Percentiles rank a stretch among this genome's conserved stretches.
phyloP scores from a whole-genome alignment of 1,284 basidiomycete genomes.

The Porodaedalea pini region DNA sequence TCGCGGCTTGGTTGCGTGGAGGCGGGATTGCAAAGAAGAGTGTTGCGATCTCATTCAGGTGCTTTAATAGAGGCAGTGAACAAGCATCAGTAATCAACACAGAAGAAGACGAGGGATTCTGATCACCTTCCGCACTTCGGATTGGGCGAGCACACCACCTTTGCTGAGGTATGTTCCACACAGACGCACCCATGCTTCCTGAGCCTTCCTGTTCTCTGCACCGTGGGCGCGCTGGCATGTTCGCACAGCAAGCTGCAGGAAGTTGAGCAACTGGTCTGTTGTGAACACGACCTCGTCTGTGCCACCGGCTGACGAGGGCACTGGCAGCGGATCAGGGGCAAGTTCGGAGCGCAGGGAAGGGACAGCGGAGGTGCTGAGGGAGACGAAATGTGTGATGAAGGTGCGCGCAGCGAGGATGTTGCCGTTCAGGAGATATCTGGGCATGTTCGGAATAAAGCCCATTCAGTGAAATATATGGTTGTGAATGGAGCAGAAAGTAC shows the following conservation, averaged over 20 bases:
- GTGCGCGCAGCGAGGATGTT: slow-evolving; percentile 83
- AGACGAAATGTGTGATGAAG: slow-evolving; percentile 76
- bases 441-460: not conserved
- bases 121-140: slow-evolving; percentile 73
- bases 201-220: slow-evolving; percentile 65
- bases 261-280: slow-evolving; percentile 74
- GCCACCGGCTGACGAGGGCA: slow-evolving; percentile 32
- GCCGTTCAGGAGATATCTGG: slow-evolving; percentile 80
- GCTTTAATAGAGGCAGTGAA: slow-evolving; percentile 24
- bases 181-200: slow-evolving; percentile 80
- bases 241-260: slow-evolving; percentile 80
- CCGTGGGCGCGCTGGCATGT: slow-evolving; percentile 86
- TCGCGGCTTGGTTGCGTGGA: slow-evolving; percentile 63
- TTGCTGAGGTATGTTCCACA: slow-evolving; percentile 76
- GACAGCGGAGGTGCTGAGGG: slow-evolving; percentile 46
- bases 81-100: not conserved
- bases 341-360: slow-evolving; percentile 37
- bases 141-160: slow-evolving; percentile 57
- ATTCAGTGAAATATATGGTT: slow-evolving; percentile 13
- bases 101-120: not conserved
- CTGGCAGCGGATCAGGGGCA: slow-evolving; percentile 41
- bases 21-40: slow-evolving; percentile 82
- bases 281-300: slow-evolving; percentile 71
- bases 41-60: slow-evolving; percentile 52
- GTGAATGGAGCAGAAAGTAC: slow-evolving; percentile 30